Base-by-base conservation (phyloP, 495 filamentous ascomycete genomes). In the Parathielavia appendiculata region DNA sequence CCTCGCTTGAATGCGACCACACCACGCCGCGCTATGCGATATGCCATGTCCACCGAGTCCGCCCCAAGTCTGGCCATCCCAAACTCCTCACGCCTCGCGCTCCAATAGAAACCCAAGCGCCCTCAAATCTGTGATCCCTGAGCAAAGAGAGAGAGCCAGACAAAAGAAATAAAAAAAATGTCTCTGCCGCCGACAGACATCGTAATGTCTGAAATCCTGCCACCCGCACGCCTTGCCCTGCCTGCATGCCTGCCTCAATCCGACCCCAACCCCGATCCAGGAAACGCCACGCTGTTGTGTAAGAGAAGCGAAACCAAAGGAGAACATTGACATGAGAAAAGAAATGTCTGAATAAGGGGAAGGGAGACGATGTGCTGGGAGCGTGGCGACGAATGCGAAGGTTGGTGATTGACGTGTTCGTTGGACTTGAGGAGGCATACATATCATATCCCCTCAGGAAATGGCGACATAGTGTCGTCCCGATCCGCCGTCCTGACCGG, bases 381-480 rank as follows among this genome's bases (percentile, higher is more conserved):
- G 19, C 10, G 6, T 4, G 11, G 9, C 12, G 5, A 32, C 30
- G 45, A 14, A 4, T 12, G 23, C 22, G 7, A 2, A 16, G 22
- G 12, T 32, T 14, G 13, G 12, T 23, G 22, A 19, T 10, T 7
- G 16, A 7, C 13, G 13, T 32, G 22, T 13, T 0, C 8, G 0
- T 16, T 16, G 4, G 5, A n/a, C 16, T 38, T 38, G 48, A 17
- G 30, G 12, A 30, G 26, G 26, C 26, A 6, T 30, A 30, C 10
- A 6, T 39, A 5, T 53, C 19, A 43, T 11, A 53, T 64, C 11
- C 23, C 50, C 20, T 58, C 63, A 1, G 63, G 61, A 38, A 66
- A 63, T 34, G 63, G 66, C 40, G 61, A 64, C n/a, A 69, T 44
- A 7, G 32, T 48, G 1, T 52, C 49, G 22, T 59, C 58, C 35